Evolutionary conservation across 2,329 filamentous ascomycete species (phyloP), one percentile per base, ranked within the genome.

Genomic region (Apiospora sp.): DNA sequence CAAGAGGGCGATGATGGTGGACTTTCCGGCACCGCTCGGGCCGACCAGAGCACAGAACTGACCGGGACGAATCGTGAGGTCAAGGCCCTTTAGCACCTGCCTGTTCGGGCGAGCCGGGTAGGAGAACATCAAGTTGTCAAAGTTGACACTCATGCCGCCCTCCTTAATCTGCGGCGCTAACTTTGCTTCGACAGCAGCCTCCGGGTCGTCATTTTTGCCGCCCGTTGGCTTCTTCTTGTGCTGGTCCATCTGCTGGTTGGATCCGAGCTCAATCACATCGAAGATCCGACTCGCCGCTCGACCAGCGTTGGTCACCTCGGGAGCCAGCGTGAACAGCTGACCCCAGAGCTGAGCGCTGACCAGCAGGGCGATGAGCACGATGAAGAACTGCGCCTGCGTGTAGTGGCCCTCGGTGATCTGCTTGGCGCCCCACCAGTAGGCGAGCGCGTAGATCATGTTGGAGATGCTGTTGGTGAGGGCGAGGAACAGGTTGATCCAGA

Each of bases 351-450:
- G 91, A 0, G 93, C 92, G 72, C 91, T 92, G 51, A 94, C 90
- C 1, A 95, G 87, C 76, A 95, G 88, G 5, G 92, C 87, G 7
- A 93, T 87, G 4, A 94, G 85, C 10, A 95, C 91, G 76, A 93
- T 92, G 80, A 95, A 91, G 83, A 94, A 95, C n/a, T 92, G 88
- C 44, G 91, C 89, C 61, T 88, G 88, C 3, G 83, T 86, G 75
- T 92, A 92, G 72, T 89, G 83, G 5, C 92, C 92, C 58, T 87
- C 85, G 70, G 91, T 87, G 73, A 95, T 93, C 74, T 91, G 89
- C 76, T 89, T 92, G 0, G 92, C 88, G 4, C 93, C 93, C 92
- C 93, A 95, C 92, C 92, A 95, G 81, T 94, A 95, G 0, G 92
- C 91, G 71, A 95, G 88, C 0, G 92, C 91, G 77, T 94, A 93